Evolutionary conservation across 495 filamentous ascomycete species (phyloP).

Genomic region (Lasiosphaeria ovina): DNA sequence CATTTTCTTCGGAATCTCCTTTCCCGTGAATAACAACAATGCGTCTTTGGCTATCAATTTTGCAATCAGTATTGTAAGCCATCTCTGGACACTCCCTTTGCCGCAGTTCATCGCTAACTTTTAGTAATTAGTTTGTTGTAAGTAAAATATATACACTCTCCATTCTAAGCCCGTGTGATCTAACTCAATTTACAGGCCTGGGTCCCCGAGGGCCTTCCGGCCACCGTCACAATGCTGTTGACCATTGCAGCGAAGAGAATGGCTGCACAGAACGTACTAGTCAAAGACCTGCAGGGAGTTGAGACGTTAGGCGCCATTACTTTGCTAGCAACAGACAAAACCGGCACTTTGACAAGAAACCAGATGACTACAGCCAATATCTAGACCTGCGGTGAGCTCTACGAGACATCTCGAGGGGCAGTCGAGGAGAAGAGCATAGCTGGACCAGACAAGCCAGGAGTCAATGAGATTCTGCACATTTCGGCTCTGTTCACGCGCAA

Average conservation of each 20-base stretch:
- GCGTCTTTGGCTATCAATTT: conserved; percentile 22
- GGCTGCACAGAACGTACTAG: conserved; percentile 20
- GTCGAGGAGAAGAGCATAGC: conserved; percentile 41
- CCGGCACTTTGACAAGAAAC: conserved; percentile 61
- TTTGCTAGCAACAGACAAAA: conserved; percentile 55
- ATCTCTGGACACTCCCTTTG: background rate
- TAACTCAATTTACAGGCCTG: conserved; percentile 38
- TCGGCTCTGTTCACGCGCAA: conserved; percentile 22
- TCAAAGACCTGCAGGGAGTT: conserved; percentile 22
- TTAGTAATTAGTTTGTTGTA: background rate
- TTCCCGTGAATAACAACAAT: conserved; percentile 25
- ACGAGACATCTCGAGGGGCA: conserved; percentile 29
- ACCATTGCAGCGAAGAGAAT: conserved; percentile 25
- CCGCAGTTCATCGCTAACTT: background rate
- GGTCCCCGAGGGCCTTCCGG: conserved; percentile 62
- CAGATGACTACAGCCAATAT: conserved; percentile 57
- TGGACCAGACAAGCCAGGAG: conserved; percentile 42
- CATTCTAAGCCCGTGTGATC: conserved; percentile 27
- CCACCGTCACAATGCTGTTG: conserved; percentile 49
- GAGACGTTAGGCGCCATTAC: conserved; percentile 25
- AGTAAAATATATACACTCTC: background rate
- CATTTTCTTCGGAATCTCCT: conserved; percentile 18
- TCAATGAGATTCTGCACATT: conserved; percentile 54
- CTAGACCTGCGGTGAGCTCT: conserved; percentile 41
- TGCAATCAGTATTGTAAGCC: conserved; percentile 16